A percentile compares a stretch with the other conserved stretches of the same genome.
Evolutionary conservation across 768 basidiomycete species (phyloP).

Genomic region (Podaxis sp.): DNA sequence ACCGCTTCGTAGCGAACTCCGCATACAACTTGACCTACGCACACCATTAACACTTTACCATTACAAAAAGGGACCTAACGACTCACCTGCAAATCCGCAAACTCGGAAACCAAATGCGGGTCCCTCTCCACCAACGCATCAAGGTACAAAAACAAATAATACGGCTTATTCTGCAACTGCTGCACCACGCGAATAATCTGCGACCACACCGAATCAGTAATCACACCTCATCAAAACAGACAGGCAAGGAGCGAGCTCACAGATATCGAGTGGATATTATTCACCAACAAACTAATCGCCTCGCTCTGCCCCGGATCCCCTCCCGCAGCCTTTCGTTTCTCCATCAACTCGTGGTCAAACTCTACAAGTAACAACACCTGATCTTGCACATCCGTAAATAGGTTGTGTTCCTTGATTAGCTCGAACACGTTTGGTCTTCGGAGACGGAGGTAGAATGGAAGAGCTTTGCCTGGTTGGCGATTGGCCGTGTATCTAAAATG

Average conservation of each 20-base stretch:
- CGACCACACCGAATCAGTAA: not conserved
- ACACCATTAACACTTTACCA: not conserved
- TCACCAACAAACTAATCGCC: slow-evolving; percentile 85
- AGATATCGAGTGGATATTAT: slow-evolving; percentile 95
- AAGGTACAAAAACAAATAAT: slow-evolving; percentile 90
- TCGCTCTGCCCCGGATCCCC: slow-evolving; percentile 51
- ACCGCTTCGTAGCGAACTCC: slow-evolving; percentile 71
- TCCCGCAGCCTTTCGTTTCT: slow-evolving; percentile 47
- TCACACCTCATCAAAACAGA: not conserved
- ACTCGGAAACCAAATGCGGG: slow-evolving; percentile 72
- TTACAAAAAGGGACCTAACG: not conserved
- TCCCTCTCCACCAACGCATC: slow-evolving; percentile 90
- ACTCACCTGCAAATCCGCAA: slow-evolving; percentile 81
- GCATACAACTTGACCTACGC: slow-evolving; percentile 85
- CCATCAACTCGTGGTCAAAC: slow-evolving; percentile 87
- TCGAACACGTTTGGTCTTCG: slow-evolving; percentile 90
- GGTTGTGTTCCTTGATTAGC: slow-evolving; percentile 88
- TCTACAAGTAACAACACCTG: slow-evolving; percentile 91
- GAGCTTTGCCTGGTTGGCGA: slow-evolving; percentile 91
- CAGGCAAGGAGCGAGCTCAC: slow-evolving; percentile 44
- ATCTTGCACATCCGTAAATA: slow-evolving; percentile 94
- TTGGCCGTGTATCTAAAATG: slow-evolving; percentile 66
- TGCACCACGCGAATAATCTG: slow-evolving; percentile 88
- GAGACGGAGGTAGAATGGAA: slow-evolving; percentile 86
- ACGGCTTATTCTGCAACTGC: slow-evolving; percentile 73